Base-by-base conservation (phyloP, 108 stramenopile species). In the Nitzschia sp. region DNA sequence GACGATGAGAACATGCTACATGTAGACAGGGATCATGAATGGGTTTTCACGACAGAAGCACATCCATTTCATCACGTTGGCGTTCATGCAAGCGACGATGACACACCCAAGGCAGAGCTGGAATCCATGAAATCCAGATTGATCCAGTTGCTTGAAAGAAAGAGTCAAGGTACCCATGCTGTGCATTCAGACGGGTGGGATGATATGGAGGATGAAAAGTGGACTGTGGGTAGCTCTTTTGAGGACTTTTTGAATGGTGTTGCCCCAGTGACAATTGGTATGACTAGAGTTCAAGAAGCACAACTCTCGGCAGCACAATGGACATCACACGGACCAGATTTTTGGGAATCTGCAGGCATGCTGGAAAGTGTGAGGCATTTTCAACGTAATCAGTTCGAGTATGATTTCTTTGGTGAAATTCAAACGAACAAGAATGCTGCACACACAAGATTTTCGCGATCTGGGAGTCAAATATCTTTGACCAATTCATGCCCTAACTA, bases 31-130 rank as follows among this genome's bases (percentile, higher is more conserved):
- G 78, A 84, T 34, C 73, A 84, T 10, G 82, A 88, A 11, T 94
- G 88, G 84, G 80, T 97, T 14, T 96, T 98, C 63, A 96, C 95
- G 41, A 98, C 98, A 6, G 98, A 98, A 81, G 98, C 97, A 8
- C 98, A 98, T 69, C 95, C 95, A 6, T 78, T 97, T 67, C 87
- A 92, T 57, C 53, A 78, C 57, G 82, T 58, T 26, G 57, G 53
- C 14, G 41, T 41, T 41, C 43, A 17, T 41, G 41, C 50, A 37
- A 57, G 63, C 17, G 41, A 63, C 26, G 22, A 25, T 7, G 37
- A 44, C 0, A 15, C 37, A 39, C 29, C 29, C 1, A 21, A 3
- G 43, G 41, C 57, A 7, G 59, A 60, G 26, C 40, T 75, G 21
- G 51, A 41, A 8, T 14, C 53, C 12, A 56, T 57, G 39, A 62